Percentiles rank a stretch among this genome's conserved stretches.
Evolutionary conservation across 2,329 filamentous ascomycete genomes (phyloP).

Genomic region (Aureobasidium sp.): DNA sequence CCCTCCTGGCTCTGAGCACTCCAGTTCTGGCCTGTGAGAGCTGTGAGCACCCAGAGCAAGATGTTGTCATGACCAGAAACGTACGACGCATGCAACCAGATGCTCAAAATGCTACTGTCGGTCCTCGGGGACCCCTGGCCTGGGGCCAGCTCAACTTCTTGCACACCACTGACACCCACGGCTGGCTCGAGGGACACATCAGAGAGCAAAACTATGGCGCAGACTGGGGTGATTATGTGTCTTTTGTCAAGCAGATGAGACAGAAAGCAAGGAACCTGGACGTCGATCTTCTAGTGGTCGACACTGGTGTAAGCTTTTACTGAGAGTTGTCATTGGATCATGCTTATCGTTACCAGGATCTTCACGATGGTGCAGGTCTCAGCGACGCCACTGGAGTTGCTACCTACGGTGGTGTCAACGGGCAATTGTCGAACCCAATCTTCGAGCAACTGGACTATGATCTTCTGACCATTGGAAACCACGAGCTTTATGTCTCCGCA

Average conservation of each 20-base stretch:
- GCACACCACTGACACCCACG: constrained; percentile 57
- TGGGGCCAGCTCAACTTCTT: constrained; percentile 63
- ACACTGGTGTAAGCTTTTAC: constrained; percentile 41
- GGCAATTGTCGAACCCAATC: constrained; percentile 46
- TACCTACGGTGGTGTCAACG: constrained; percentile 40
- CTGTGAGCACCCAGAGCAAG: constrained; percentile 36
- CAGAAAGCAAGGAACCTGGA: constrained; percentile 49
- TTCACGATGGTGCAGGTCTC: constrained; percentile 60
- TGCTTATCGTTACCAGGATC: constrained; percentile 32
- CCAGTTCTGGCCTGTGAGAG: constrained; percentile 27
- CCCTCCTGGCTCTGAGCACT: background rate
- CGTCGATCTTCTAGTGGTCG: constrained; percentile 54
- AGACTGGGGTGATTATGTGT: constrained; percentile 60
- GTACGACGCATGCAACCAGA: constrained; percentile 41
- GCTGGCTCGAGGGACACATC: constrained; percentile 40
- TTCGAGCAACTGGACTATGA: constrained; percentile 50
- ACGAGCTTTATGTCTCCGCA: constrained; percentile 58
- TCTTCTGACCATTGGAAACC: constrained; percentile 52
- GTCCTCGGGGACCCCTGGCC: constrained; percentile 40
- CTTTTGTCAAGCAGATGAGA: constrained; percentile 55
- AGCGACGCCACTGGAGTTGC: constrained; percentile 47
- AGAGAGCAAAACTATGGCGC: constrained; percentile 55
- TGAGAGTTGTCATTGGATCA: background rate
- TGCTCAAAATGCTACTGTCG: constrained; percentile 33
- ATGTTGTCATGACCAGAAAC: constrained; percentile 36